Evolutionary conservation across 192 early-diverging fungal species (phyloP).

Genomic region (Phlyctochytrium arcticum): DNA sequence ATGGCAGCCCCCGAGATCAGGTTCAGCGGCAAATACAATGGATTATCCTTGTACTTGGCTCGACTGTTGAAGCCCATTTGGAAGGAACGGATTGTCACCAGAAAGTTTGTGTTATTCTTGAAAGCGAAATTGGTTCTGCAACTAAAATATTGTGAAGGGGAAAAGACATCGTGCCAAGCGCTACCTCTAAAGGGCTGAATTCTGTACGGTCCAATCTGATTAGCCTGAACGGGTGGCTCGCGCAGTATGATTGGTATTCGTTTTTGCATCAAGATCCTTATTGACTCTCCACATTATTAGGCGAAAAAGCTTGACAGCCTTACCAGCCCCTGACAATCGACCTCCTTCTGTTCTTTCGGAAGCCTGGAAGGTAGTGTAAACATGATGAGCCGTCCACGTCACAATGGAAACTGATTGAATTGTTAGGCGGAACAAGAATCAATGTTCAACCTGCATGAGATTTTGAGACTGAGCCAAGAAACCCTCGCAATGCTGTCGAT

Average conservation of each 20-base stretch:
- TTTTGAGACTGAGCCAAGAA: slow-evolving; percentile 57
- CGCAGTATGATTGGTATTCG: slow-evolving; percentile 23
- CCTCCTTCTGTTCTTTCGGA: slow-evolving; percentile 43
- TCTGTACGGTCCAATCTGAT: slow-evolving; percentile 46
- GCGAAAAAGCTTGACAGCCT: slow-evolving; percentile 7
- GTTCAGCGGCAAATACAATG: slow-evolving; percentile 71
- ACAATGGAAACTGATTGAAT: not conserved
- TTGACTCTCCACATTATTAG: not conserved
- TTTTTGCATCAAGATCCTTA: not conserved
- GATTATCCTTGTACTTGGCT: slow-evolving; percentile 69
- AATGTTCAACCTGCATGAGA: slow-evolving; percentile 50
- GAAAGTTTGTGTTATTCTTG: not conserved
- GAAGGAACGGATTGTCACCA: slow-evolving; percentile 38
- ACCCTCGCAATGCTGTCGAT: slow-evolving; percentile 64
- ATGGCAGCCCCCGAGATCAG: slow-evolving; percentile 35
- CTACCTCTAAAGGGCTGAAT: slow-evolving; percentile 38
- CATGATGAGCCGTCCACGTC: not conserved
- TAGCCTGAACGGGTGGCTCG: slow-evolving; percentile 48
- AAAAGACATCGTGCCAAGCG: slow-evolving; percentile 22
- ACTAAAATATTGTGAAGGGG: not conserved
- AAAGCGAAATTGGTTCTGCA: too few species aligned
- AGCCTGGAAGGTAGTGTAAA: slow-evolving; percentile 38
- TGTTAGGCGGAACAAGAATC: slow-evolving; percentile 59
- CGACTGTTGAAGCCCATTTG: slow-evolving; percentile 73
- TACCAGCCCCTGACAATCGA: slow-evolving; percentile 32